phyloP scores from a whole-genome alignment of 1,284 basidiomycete genomes.

The Puccinia triticina region DNA sequence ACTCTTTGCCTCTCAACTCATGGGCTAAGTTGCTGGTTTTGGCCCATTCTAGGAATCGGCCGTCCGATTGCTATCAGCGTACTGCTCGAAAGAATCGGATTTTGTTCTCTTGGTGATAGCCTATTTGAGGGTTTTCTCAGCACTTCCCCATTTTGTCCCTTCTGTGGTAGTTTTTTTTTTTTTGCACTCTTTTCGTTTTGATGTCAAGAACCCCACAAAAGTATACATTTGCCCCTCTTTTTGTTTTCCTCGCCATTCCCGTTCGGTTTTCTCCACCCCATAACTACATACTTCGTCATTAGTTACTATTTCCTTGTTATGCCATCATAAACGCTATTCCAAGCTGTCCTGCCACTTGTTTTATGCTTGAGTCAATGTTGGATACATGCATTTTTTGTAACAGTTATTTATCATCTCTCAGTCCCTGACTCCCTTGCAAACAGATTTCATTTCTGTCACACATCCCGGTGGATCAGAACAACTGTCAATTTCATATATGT shows the following conservation, averaged over 20 bases:
- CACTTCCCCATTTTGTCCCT: not conserved
- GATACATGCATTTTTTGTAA: not conserved
- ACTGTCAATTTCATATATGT: no score
- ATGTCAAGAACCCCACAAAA: not conserved
- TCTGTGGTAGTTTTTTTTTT: not conserved
- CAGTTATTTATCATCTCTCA: no score
- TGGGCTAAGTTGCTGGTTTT: not conserved
- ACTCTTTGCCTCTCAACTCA: not conserved
- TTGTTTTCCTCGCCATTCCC: not conserved
- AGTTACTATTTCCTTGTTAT: not conserved
- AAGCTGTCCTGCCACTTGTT: not conserved
- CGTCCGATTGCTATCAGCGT: not conserved
- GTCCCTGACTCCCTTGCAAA: no score
- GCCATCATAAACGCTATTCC: not conserved
- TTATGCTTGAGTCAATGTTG: not conserved
- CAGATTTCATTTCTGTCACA: no score
- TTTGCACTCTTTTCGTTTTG: not conserved
- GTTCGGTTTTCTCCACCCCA: not conserved
- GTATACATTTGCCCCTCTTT: not conserved
- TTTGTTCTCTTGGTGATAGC: not conserved
- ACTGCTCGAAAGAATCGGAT: not conserved
- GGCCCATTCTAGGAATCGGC: not conserved
- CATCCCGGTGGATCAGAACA: no score
- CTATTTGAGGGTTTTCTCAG: not conserved
- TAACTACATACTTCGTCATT: not conserved